These are phyloP conservation scores for Oryza punctata DNA, from an alignment of 176 grass and related monocot species.

Conservation along the genomic window DNA sequence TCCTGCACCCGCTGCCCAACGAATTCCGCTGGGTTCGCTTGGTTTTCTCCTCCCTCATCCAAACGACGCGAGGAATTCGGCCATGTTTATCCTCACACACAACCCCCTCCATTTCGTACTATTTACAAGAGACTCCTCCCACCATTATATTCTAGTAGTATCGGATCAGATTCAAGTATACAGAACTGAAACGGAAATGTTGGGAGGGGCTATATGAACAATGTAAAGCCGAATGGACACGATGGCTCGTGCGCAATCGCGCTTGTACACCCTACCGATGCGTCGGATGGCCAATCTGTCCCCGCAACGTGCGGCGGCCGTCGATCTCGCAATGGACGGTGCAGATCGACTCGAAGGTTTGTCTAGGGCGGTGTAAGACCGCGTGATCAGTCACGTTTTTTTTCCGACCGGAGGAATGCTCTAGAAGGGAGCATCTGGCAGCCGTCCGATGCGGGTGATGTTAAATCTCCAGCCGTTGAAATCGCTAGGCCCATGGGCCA, in stretches of 20 bases:
- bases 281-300: slow-evolving; percentile 10
- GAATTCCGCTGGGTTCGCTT: slow-evolving; percentile 28
- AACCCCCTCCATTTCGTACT: accelerated
- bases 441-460: slow-evolving; percentile 42
- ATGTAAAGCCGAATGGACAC: not conserved
- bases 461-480: slow-evolving; percentile 16
- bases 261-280: not conserved
- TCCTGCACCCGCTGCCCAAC: slow-evolving; percentile 39
- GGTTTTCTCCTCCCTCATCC: slow-evolving; percentile 24
- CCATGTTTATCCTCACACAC: not conserved
- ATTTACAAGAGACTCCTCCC: not conserved
- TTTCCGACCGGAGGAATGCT: slow-evolving; percentile 17
- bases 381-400: not conserved
- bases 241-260: slow-evolving; percentile 25
- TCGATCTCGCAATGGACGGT: slow-evolving; percentile 12
- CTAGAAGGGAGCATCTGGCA: not conserved
- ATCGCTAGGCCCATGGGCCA: not conserved
- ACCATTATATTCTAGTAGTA: too few relatives aligned
- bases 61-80: not conserved
- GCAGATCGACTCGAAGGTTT: not conserved
- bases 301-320: not conserved
- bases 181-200: not conserved
- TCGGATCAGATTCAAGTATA: too few relatives aligned
- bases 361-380: not conserved
- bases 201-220: not conserved